These are phyloP conservation scores for Syzygium grande DNA, from an alignment of 345 rosid species.

Conservation along the genomic window DNA sequence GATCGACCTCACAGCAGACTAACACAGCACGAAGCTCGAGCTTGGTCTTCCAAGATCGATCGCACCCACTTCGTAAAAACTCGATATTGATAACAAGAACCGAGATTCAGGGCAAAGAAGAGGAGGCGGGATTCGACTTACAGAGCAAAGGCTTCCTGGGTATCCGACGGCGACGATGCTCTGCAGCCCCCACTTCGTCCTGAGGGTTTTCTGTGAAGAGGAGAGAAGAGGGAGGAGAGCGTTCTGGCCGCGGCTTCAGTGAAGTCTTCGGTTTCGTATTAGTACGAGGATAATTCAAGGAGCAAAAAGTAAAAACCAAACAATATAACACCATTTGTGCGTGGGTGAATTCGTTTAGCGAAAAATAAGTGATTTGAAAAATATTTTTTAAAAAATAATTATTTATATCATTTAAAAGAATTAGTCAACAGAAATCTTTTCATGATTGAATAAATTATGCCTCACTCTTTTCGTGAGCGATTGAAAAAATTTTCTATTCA, in stretches of 20 bases:
- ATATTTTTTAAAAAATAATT: too few species aligned
- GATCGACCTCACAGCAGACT: neutral
- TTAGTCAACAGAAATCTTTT: too few species aligned
- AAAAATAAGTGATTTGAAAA: too few species aligned
- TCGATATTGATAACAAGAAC: neutral
- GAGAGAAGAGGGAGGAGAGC: neutral
- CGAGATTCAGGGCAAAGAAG: neutral
- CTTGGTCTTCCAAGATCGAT: neutral
- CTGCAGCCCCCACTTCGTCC: neutral
- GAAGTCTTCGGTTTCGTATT: neutral
- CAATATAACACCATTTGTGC: too few species aligned
- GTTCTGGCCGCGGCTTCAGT: neutral
- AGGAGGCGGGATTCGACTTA: neutral
- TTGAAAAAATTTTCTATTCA: too few species aligned
- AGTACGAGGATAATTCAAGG: neutral
- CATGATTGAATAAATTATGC: too few species aligned
- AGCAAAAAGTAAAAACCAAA: neutral
- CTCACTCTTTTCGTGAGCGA: too few species aligned
- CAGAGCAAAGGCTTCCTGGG: neutral
- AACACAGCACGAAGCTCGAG: neutral
- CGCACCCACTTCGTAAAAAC: neutral
- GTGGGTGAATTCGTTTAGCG: accelerated
- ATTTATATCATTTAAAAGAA: too few species aligned
- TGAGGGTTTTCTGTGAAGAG: neutral
- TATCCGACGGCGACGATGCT: neutral